Conservation (phyloP, 257 asterid species). For the Solanum paucissectum region DNA sequence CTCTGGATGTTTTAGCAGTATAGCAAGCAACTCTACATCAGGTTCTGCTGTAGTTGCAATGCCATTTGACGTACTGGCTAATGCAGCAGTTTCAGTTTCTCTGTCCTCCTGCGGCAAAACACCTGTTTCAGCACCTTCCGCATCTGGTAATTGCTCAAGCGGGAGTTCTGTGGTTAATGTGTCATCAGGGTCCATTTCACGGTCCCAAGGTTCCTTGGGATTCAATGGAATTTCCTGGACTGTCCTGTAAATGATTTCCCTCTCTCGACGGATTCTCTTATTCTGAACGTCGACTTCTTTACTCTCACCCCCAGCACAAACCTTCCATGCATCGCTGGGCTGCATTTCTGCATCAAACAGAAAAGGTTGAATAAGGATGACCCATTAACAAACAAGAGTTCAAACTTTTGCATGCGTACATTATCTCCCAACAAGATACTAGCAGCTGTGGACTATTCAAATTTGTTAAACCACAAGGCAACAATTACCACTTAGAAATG, state of each 20-base stretch:
- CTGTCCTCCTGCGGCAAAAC: conserved; percentile 4
- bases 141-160: conserved; percentile 71
- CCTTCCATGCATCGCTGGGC: conserved; percentile 43
- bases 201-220: conserved; percentile 98
- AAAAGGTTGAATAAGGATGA: neutral
- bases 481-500: neutral
- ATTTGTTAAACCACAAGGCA: neutral
- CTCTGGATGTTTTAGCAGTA: conserved; percentile 72
- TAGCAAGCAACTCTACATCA: conserved; percentile 84
- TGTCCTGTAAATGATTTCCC: conserved; percentile 54
- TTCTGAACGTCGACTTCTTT: conserved; percentile 91
- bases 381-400: neutral
- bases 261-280: conserved; percentile 69
- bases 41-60: conserved; percentile 47
- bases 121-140: conserved; percentile 36
- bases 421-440: neutral
- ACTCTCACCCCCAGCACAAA: conserved; percentile 58
- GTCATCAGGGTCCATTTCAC: conserved; percentile 90
- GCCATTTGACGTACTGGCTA: conserved; percentile 24
- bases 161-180: conserved; percentile 73
- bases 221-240: conserved; percentile 61
- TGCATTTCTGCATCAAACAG: conserved; percentile 49
- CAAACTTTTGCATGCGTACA: neutral
- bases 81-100: conserved; percentile 13
- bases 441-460: neutral